Base-by-base conservation (phyloP, 768 basidiomycete species). In the Russula compacta region DNA sequence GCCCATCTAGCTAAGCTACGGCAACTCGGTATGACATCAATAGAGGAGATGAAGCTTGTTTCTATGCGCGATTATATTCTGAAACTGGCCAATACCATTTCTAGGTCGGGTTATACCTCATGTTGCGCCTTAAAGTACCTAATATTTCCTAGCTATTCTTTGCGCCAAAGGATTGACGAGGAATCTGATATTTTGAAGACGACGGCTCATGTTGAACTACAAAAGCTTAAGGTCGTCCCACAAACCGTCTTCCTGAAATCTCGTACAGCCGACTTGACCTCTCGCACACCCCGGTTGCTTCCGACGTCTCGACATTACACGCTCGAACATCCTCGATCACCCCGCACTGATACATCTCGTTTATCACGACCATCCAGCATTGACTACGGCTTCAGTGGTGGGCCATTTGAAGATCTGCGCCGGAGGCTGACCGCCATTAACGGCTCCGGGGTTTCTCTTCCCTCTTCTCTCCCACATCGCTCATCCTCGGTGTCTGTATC, bases 51-150 rank as follows among this genome's bases (percentile, higher is more conserved):
- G 58, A 98, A 98, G 71, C 75, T 99, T 21, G 75, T 84, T n/a
- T 84, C 90, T 0, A 84, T 99, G 84, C 78, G 87, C 21, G 93
- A 95, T 63, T 93, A 95, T 69, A 85, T 92, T 47, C 71, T 89
- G 53, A 94, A 92, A 69, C 78, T 95, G 8, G 89, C 92, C 0
- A 83, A 85, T 63, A 84, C 87, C 2, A 83, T 83, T 0, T 82
- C 87, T 42, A 92, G 87, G 90, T 58, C 36, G 43, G 53, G 24
- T 14, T 12, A 24, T 35, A 15, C 42, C 40, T 59, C n/a, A 21
- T 3, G 14, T 32, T 17, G 3, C 15, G 4, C 44, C 11, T 33
- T 65, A 15, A 43, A 36, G 24, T 55, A 19, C 33, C 47, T 39
- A 14, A 24, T 46, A 24, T 51, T 17, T 33, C n/a, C 21, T 67